Conservation (phyloP, 2,329 filamentous ascomycete genomes). For the Rutstroemia sp. region DNA sequence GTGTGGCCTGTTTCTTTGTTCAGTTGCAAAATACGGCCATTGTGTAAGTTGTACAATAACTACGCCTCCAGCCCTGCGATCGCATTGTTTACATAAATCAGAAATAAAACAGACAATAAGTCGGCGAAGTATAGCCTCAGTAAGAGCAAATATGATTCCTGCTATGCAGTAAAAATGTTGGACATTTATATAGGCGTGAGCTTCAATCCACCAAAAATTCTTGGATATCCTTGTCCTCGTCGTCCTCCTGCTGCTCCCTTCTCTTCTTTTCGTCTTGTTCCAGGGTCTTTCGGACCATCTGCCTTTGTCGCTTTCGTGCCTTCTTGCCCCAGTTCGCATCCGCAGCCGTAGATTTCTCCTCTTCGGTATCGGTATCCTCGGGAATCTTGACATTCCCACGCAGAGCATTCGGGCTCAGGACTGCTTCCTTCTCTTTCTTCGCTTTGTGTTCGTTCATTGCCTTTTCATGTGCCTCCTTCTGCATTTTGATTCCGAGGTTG, state of each 20-base stretch:
- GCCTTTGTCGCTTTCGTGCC: constrained; percentile 61
- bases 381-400: constrained; percentile 43
- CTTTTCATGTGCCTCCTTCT: constrained; percentile 56
- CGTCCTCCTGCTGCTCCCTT: constrained; percentile 51
- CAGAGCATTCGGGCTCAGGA: constrained; percentile 58
- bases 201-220: constrained; percentile 55
- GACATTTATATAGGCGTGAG: not conserved
- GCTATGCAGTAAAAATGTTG: not conserved
- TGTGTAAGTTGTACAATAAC: too few relatives aligned
- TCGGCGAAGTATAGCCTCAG: too few relatives aligned
- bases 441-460: constrained; percentile 30
- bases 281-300: constrained; percentile 57
- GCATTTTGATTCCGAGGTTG: constrained; percentile 54
- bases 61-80: too few relatives aligned
- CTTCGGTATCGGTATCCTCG: constrained; percentile 44
- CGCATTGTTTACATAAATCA: too few relatives aligned
- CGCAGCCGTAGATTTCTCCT: constrained; percentile 32
- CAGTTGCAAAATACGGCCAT: too few relatives aligned
- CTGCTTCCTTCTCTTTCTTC: constrained; percentile 34
- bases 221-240: constrained; percentile 69
- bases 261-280: constrained; percentile 50
- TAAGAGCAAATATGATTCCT: not conserved
- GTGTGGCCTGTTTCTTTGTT: too few relatives aligned
- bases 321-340: constrained; percentile 57
- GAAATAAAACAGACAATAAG: too few relatives aligned